Base-by-base conservation (phyloP, 2,329 filamentous ascomycete genomes). In the Pseudopyricularia cyperi region DNA sequence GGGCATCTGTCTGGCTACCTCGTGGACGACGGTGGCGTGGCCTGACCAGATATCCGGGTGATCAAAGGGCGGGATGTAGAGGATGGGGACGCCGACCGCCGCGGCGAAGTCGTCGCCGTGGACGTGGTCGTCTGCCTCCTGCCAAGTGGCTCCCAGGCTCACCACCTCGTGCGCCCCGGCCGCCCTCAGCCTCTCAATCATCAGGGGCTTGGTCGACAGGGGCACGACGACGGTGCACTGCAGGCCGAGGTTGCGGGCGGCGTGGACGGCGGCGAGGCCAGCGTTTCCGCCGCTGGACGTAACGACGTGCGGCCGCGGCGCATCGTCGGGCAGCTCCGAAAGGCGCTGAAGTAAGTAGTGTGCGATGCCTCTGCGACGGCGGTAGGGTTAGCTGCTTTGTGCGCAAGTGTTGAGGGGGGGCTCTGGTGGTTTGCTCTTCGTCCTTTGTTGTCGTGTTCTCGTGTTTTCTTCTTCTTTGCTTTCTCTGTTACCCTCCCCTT, bases 191-290 rank as follows among this genome's bases (percentile, higher is more conserved):
- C 85, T 87, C 37, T 68, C 67, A 17, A 88, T 71, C 82, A 90
- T 87, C 59, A 80, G 67, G 0, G 74, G 69, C 52, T 80, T 80
- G 0, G 85, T 88, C 7, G 72, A 72, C 3, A 71, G 63, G 0
- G 87, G 87, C 1, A 89, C 81, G 11, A 87, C 83, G 54, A 93
- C 82, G 1, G 85, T 89, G 58, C 79, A 80, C 1, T 76, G 76
- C 22, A 77, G 73, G 9, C 72, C 71, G 7, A 90, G 72, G 1
- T 75, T 72, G 39, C 69, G 69, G 8, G 86, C 82, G 0, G 86
- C 85, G 50, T 80, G 80, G 15, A 86, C 85, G 57, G 84, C 86
- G 1, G 86, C 87, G 1, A 93, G 76, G 2, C 87, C 87, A 0
- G 87, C 87, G 59, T 93, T 93, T 3, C 39, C 39, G 15, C 39